Evolutionary conservation across 2,329 filamentous ascomycete species (phyloP), one percentile per base, ranked within the genome.

Genomic region (Penicillium sp.): DNA sequence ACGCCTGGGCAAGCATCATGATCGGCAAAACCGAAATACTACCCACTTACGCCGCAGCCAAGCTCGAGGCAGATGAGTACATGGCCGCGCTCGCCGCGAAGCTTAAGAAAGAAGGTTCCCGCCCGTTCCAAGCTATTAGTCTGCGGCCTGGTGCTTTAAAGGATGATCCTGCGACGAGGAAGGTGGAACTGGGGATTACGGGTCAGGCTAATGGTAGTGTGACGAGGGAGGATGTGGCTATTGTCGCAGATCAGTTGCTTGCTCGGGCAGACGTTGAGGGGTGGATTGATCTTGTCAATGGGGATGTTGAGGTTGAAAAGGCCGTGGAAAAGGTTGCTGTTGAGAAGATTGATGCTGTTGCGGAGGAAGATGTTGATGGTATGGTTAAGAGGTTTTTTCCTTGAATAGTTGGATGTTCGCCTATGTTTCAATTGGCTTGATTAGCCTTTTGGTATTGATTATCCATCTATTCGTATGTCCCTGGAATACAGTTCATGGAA

Each of bases 41-140:
- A 18, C 78, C 81, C 1, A 72, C 77, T 11, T 84, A 84, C 62
- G 79, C 75, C 59, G 73, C 78, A 41, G 82, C 82, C 18, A 84
- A 84, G 62, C 73, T 82, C 26, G 81, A 80, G 22, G 81, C 82
- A 1, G 82, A 84, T 58, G 81, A 84, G 67, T 80, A 80, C 49
- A 70, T 84, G 61, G 79, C 79, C 9, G 77, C 80, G 4, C 63
- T 79, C 33, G 70, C 75, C 8, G 69, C 68, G 53, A 69, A 66
- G 60, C 67, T 73, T 22, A 68, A 69, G 49, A 56, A 58, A 22
- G 57, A 65, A n/a, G 47, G 54, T 0, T 33, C 45, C 1, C 59
- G 54, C 0, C 61, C 65, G 0, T 81, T 83, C 58, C 75, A 77
- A 64, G 78, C 77, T 20, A 82, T 84, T 56, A 78, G 75, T 54